Conservation (phyloP, 2,329 filamentous ascomycete genomes). For the Paecilomyces niveus region DNA sequence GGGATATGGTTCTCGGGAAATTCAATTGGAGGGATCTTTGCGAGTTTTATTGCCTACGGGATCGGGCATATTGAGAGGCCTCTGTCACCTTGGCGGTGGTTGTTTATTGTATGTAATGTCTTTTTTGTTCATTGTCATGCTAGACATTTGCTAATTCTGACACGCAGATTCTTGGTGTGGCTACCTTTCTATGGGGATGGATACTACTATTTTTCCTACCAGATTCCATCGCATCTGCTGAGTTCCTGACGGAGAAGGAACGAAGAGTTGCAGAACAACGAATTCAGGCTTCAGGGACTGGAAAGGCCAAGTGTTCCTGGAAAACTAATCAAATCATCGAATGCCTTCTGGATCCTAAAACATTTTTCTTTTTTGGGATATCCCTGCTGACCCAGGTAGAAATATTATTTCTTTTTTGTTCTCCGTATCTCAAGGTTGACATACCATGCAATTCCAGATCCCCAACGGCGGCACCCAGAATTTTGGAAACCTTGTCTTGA, state of each 20-base stretch:
- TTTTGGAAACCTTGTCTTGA: slow-evolving; percentile 52
- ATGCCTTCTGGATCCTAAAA: slow-evolving; percentile 52
- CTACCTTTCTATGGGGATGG: background rate
- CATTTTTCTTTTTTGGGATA: slow-evolving; percentile 52
- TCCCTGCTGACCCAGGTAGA: slow-evolving; percentile 36
- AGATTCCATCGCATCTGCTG: background rate
- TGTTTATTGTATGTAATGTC: background rate
- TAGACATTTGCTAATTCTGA: background rate
- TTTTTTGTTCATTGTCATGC: background rate
- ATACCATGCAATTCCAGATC: slow-evolving; percentile 36
- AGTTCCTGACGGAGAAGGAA: background rate
- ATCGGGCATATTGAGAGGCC: background rate
- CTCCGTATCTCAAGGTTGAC: background rate
- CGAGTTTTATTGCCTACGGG: background rate
- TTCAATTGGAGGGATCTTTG: background rate
- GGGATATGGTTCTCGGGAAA: slow-evolving; percentile 34
- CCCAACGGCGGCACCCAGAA: slow-evolving; percentile 57
- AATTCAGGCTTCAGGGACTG: background rate
- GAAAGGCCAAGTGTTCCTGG: slow-evolving; percentile 25
- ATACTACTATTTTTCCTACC: background rate
- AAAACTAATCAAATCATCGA: slow-evolving; percentile 47
- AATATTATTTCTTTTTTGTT: slow-evolving; percentile 1
- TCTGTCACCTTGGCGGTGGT: background rate
- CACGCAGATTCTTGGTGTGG: background rate
- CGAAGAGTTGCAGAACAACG: background rate